phyloP scores from a whole-genome alignment of 2,329 filamentous ascomycete species.

The Paecilomyces niveus region DNA sequence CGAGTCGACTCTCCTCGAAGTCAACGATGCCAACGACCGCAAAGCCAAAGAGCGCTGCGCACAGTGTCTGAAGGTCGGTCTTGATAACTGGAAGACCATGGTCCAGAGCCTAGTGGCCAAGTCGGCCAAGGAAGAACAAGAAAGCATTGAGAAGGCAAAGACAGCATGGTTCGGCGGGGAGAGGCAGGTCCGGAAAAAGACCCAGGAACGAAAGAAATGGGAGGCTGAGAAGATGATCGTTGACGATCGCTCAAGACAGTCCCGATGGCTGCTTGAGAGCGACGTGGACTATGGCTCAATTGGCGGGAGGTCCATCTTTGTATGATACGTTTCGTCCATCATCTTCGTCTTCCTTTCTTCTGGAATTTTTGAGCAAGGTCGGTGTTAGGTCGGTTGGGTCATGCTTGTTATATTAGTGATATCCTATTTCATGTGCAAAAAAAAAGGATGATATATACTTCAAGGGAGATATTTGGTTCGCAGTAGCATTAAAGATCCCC shows the following conservation, averaged over 20 bases:
- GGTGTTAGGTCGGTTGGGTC: too few relatives aligned
- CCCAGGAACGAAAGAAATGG: conserved; percentile 28
- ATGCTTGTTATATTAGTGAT: too few relatives aligned
- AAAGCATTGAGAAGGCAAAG: conserved; percentile 25
- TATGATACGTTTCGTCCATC: not conserved
- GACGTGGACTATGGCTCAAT: not conserved
- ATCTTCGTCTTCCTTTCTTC: not conserved
- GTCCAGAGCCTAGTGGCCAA: conserved; percentile 54
- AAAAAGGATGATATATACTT: not conserved
- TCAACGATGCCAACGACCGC: conserved; percentile 19
- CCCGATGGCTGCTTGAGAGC: not conserved
- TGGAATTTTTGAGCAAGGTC: too few relatives aligned
- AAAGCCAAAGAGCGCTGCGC: conserved; percentile 57
- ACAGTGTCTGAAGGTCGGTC: conserved; percentile 67
- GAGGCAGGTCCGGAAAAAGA: conserved; percentile 19
- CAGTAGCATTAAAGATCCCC: too few relatives aligned
- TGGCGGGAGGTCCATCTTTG: not conserved
- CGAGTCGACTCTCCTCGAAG: conserved; percentile 52
- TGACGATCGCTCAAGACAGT: conserved; percentile 23
- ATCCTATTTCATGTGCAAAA: too few relatives aligned
- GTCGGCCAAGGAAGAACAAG: conserved; percentile 28
- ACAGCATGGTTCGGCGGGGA: conserved; percentile 27
- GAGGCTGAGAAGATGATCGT: conserved; percentile 34
- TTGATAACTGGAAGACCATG: conserved; percentile 81
- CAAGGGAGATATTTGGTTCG: too few relatives aligned